A percentile compares a stretch with the other conserved stretches of the same genome.
These are phyloP conservation scores for Carpinus fangiana DNA, from an alignment of 306 rosid species.

Conservation along the genomic window DNA sequence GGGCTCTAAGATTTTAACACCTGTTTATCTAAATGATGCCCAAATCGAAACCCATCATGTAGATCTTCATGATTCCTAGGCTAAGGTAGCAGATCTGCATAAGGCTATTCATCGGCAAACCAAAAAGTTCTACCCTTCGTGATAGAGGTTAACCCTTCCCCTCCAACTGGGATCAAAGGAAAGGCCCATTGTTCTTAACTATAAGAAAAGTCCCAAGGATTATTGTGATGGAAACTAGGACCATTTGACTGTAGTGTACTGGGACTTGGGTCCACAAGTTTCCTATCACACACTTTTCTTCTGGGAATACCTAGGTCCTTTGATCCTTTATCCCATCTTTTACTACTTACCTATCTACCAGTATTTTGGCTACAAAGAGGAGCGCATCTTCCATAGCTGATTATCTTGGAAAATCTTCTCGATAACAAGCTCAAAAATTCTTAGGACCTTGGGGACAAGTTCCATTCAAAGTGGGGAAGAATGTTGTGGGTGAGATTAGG, in stretches of 20 bases:
- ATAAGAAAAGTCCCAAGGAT: constrained; percentile 74
- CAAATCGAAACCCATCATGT: constrained; percentile 13
- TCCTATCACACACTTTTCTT: constrained; percentile 81
- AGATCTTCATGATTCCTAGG: constrained; percentile 37
- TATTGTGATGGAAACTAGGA: constrained; percentile 60
- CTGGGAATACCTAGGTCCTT: constrained; percentile 90
- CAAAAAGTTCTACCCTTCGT: constrained; percentile 70
- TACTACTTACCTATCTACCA: constrained; percentile 74
- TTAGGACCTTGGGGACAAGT: no score
- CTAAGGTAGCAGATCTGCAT: constrained; percentile 92
- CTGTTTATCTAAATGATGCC: constrained; percentile 6
- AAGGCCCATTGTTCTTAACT: constrained; percentile 67
- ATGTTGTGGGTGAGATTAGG: no score
- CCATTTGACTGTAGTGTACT: constrained; percentile 63
- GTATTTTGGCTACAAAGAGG: constrained; percentile 70
- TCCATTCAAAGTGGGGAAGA: no score
- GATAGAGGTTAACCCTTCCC: constrained; percentile 91
- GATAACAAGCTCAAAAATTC: no score
- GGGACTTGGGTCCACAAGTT: constrained; percentile 94
- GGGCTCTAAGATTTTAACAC: constrained; percentile 25
- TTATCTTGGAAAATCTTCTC: no score
- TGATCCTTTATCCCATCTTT: constrained; percentile 86
- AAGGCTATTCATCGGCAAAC: constrained; percentile 74
- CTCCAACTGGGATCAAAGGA: constrained; percentile 78
- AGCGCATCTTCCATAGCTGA: constrained; percentile 51